Evolutionary conservation across 2,329 filamentous ascomycete species (phyloP).

Genomic region (Aureobasidium musti): DNA sequence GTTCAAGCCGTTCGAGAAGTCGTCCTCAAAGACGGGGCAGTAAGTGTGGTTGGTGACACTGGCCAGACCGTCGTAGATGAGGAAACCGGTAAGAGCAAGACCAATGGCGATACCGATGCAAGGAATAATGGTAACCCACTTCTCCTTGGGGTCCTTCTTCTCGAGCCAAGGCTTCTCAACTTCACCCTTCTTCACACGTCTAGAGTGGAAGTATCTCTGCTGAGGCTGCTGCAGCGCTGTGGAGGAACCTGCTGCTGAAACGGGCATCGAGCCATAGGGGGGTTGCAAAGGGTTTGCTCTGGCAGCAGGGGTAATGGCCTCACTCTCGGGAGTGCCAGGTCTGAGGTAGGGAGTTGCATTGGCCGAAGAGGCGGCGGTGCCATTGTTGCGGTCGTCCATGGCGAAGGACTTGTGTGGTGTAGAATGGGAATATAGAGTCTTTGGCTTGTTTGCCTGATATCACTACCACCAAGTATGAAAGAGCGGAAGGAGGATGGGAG

Average conservation of each 20-base stretch:
- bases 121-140: slow-evolving; percentile 82
- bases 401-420: slow-evolving; percentile 6
- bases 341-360: slow-evolving; percentile 42
- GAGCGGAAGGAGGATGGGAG: slow-evolving; percentile 12
- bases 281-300: slow-evolving; percentile 40
- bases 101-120: slow-evolving; percentile 70
- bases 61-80: slow-evolving; percentile 73
- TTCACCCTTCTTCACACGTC: slow-evolving; percentile 70
- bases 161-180: slow-evolving; percentile 75
- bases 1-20: slow-evolving; percentile 63
- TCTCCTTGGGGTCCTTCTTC: slow-evolving; percentile 75
- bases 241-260: slow-evolving; percentile 47
- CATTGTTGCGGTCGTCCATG: slow-evolving; percentile 38
- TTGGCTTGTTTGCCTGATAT: slow-evolving; percentile 3
- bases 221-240: slow-evolving; percentile 42
- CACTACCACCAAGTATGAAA: not conserved
- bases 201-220: slow-evolving; percentile 68
- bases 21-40: slow-evolving; percentile 66
- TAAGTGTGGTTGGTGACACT: slow-evolving; percentile 75
- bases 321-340: slow-evolving; percentile 46
- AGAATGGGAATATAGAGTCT: not conserved
- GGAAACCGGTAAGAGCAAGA: slow-evolving; percentile 65
- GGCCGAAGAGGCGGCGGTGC: slow-evolving; percentile 38
- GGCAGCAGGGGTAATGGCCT: slow-evolving; percentile 38
- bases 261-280: slow-evolving; percentile 50